Conservation (phyloP, 257 asterid genomes). For the Lavandula angustifolia region DNA sequence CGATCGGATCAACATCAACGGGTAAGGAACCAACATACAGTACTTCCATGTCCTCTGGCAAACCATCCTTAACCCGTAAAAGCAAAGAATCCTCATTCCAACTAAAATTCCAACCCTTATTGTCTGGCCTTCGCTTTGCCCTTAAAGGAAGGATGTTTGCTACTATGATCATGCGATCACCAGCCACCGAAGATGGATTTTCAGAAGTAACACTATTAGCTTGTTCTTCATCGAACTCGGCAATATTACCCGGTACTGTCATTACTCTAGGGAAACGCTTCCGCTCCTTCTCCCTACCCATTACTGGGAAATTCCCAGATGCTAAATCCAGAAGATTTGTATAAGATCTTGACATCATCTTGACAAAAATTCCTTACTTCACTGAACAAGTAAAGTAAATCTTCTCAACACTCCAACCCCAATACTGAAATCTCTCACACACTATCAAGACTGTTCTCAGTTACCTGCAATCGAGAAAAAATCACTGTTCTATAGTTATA, state of each 20-base stretch:
- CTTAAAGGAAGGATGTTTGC: slow-evolving; percentile 77
- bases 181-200: slow-evolving; percentile 70
- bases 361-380: slow-evolving; percentile 36
- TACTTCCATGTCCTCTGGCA: slow-evolving; percentile 85
- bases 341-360: slow-evolving; percentile 88
- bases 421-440: slow-evolving; percentile 25
- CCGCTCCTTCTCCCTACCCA: slow-evolving; percentile 72
- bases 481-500: neutral
- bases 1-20: slow-evolving; percentile 74
- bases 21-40: slow-evolving; percentile 67
- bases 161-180: slow-evolving; percentile 78
- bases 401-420: slow-evolving; percentile 35
- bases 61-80: slow-evolving; percentile 73
- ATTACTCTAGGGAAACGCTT: slow-evolving; percentile 71
- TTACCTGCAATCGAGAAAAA: slow-evolving; percentile 44
- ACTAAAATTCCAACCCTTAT: slow-evolving; percentile 81
- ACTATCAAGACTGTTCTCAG: too few relatives aligned
- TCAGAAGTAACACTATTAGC: slow-evolving; percentile 73
- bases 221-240: slow-evolving; percentile 78
- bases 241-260: slow-evolving; percentile 87
- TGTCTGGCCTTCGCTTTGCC: slow-evolving; percentile 76
- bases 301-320: slow-evolving; percentile 74
- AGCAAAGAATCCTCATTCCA: slow-evolving; percentile 85
- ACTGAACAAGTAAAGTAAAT: slow-evolving; percentile 23
- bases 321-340: slow-evolving; percentile 86